Conservation (phyloP, 2,329 filamentous ascomycete species). For the Rutstroemia sydowiana region DNA sequence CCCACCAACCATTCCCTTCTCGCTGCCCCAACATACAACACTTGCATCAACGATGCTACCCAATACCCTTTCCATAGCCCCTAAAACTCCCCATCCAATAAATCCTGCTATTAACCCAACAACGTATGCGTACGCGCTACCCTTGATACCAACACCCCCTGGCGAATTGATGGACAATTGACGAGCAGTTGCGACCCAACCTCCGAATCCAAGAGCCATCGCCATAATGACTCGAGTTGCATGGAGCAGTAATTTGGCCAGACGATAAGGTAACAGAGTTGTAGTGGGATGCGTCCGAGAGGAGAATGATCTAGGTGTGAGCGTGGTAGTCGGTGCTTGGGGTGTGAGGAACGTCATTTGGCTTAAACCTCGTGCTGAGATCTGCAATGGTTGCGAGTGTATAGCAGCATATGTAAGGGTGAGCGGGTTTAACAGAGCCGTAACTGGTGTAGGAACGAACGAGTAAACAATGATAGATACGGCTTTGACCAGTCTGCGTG, state of each 20-base stretch:
- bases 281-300: constrained; percentile 36
- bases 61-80: constrained; percentile 82
- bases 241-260: constrained; percentile 86
- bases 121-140: constrained; percentile 89
- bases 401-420: constrained; percentile 91
- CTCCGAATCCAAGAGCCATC: constrained; percentile 80
- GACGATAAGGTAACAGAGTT: constrained; percentile 74
- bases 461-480: constrained; percentile 67
- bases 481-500: constrained; percentile 56
- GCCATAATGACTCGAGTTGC: constrained; percentile 89
- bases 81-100: constrained; percentile 89
- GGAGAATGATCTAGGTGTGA: constrained; percentile 49
- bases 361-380: constrained; percentile 70
- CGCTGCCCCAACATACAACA: constrained; percentile 90
- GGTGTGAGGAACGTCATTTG: constrained; percentile 76
- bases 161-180: constrained; percentile 57
- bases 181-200: constrained; percentile 91
- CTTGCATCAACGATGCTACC: constrained; percentile 82
- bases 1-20: constrained; percentile 61
- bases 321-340: constrained; percentile 64
- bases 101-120: constrained; percentile 87
- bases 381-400: constrained; percentile 74
- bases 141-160: constrained; percentile 48
- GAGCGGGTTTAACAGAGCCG: constrained; percentile 81
- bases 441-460: constrained; percentile 77